Conservation (phyloP, 2,329 filamentous ascomycete species). For the Lachnum nothofagi region DNA sequence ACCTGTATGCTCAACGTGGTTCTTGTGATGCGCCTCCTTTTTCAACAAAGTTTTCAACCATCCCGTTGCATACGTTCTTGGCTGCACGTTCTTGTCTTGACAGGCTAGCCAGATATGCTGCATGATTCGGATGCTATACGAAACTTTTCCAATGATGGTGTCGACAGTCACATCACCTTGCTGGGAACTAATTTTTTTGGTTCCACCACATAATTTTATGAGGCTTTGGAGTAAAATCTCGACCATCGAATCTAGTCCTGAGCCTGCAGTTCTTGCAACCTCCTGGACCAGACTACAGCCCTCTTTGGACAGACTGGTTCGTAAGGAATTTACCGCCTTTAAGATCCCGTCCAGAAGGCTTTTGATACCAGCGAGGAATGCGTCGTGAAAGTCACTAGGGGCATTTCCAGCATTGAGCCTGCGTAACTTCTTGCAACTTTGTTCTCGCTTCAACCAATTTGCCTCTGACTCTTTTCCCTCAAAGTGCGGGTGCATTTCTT, state of each 20-base stretch:
- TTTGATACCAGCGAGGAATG: slow-evolving; percentile 67
- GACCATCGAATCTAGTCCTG: slow-evolving; percentile 79
- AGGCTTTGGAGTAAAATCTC: slow-evolving; percentile 85
- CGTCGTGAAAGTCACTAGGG: slow-evolving; percentile 66
- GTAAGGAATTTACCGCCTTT: slow-evolving; percentile 74
- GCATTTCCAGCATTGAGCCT: slow-evolving; percentile 79
- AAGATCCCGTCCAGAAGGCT: slow-evolving; percentile 78
- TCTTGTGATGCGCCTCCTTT: slow-evolving; percentile 73
- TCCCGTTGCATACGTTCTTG: slow-evolving; percentile 68
- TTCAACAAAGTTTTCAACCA: slow-evolving; percentile 82
- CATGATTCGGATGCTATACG: slow-evolving; percentile 75
- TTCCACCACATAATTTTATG: slow-evolving; percentile 81
- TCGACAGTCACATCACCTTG: slow-evolving; percentile 79
- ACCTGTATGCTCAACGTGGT: slow-evolving; percentile 75
- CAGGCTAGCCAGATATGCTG: slow-evolving; percentile 78
- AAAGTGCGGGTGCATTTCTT: slow-evolving; percentile 74
- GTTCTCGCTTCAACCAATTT: slow-evolving; percentile 86
- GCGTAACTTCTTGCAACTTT: slow-evolving; percentile 70
- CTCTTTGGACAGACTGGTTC: slow-evolving; percentile 85
- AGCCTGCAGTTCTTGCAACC: slow-evolving; percentile 68
- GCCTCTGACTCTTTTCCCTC: slow-evolving; percentile 85
- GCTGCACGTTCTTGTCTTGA: slow-evolving; percentile 90
- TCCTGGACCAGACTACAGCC: slow-evolving; percentile 82
- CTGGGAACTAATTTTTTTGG: slow-evolving; percentile 88
- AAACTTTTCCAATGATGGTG: slow-evolving; percentile 69